Evolutionary conservation across 2,329 filamentous ascomycete genomes (phyloP).

Genomic region (Alternaria sp.): DNA sequence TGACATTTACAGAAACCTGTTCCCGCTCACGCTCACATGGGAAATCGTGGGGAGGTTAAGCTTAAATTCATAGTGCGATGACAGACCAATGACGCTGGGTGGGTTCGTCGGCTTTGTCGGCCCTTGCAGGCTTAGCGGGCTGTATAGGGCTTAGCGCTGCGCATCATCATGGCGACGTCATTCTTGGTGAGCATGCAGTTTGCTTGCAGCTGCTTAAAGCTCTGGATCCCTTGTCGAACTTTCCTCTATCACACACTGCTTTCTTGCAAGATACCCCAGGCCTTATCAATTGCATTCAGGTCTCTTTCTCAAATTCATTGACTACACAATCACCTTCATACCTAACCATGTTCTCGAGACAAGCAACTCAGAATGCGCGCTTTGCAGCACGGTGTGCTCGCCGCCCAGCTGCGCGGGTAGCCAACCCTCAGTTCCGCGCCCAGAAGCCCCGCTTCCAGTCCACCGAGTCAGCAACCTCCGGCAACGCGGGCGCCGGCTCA

Average conservation of each 20-base stretch:
- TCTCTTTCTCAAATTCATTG: not conserved
- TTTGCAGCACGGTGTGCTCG: conserved; percentile 38
- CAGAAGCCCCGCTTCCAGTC: conserved; percentile 45
- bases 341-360: conserved; percentile 35
- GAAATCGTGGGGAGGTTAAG: conserved; percentile 12
- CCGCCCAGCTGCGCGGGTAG: conserved; percentile 31
- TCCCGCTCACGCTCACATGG: not conserved
- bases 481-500: conserved; percentile 35
- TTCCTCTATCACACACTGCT: conserved; percentile 1
- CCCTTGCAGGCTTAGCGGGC: not conserved
- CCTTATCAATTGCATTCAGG: conserved; percentile 1
- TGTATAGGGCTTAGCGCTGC: conserved; percentile 4
- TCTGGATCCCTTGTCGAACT: not conserved
- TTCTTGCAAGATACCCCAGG: conserved; percentile 9
- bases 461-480: conserved; percentile 31
- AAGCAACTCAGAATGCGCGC: conserved; percentile 40
- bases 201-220: conserved; percentile 14
- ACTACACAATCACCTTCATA: conserved; percentile 3
- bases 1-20: conserved; percentile 1
- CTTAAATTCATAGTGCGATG: conserved; percentile 4
- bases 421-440: conserved; percentile 35
- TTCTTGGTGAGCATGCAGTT: not conserved
- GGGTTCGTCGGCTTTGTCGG: not conserved
- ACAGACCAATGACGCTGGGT: conserved; percentile 11
- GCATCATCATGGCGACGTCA: conserved; percentile 20